A percentile compares a stretch with the other conserved stretches of the same genome.
Conservation (phyloP, 2,329 filamentous ascomycete species). For the Xylaria sp. region DNA sequence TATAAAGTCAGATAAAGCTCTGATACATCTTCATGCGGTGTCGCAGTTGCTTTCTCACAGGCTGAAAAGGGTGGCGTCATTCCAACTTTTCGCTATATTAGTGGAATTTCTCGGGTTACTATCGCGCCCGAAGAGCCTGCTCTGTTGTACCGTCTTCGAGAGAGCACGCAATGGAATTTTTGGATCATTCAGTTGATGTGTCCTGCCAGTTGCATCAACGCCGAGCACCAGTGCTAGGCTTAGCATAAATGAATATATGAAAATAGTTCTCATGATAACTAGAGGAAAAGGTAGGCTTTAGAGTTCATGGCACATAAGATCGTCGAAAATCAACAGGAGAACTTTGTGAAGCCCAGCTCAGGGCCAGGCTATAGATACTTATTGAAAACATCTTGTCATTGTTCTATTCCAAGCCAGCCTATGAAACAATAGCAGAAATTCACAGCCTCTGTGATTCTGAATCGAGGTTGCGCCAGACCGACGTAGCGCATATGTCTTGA, state of each 20-base stretch:
- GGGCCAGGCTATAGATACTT: background rate
- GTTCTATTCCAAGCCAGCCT: background rate
- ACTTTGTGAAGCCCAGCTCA: background rate
- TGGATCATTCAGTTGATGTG: background rate
- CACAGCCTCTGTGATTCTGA: constrained; percentile 2
- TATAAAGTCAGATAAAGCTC: constrained; percentile 27
- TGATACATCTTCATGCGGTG: background rate
- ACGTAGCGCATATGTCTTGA: background rate
- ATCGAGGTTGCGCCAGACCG: background rate
- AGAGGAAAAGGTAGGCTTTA: background rate
- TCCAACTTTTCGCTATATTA: constrained; percentile 53
- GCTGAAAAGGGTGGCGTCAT: constrained; percentile 52
- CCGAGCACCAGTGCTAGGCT: constrained; percentile 19
- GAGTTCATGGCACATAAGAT: background rate
- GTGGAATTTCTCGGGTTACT: background rate
- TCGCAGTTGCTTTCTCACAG: constrained; percentile 41
- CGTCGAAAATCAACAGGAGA: background rate
- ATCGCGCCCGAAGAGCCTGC: constrained; percentile 13
- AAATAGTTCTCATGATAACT: constrained; percentile 17
- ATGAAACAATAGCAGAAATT: constrained; percentile 7
- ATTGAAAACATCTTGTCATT: background rate
- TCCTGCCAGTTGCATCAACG: background rate
- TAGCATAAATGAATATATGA: constrained; percentile 13
- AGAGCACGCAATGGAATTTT: constrained; percentile 4
- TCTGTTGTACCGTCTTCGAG: constrained; percentile 15